Conservation (phyloP, 805 yeast genomes). For the Zygoascus biomembranicola region DNA sequence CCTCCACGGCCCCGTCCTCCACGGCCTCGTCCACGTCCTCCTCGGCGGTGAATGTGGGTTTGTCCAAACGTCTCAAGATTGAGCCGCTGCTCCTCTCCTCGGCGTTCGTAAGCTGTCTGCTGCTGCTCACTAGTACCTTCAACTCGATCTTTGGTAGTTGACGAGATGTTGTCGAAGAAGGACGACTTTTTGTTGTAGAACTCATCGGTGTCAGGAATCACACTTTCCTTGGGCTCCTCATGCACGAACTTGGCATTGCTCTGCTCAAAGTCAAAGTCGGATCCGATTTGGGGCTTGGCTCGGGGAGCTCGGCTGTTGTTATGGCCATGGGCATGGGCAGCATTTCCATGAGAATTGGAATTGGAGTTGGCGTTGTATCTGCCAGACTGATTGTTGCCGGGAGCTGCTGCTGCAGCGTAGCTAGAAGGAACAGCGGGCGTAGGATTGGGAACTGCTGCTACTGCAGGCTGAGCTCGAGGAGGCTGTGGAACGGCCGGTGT, state of each 20-base stretch:
- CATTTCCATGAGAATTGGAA: not conserved
- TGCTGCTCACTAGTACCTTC: constrained; percentile 36
- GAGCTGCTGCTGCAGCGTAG: constrained; percentile 15
- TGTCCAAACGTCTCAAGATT: constrained; percentile 84
- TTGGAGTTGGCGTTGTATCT: not conserved
- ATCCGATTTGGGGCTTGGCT: constrained; percentile 3
- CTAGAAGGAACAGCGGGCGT: constrained; percentile 8
- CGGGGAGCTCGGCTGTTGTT: not conserved
- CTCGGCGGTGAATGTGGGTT: constrained; percentile 39
- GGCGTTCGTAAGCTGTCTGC: constrained; percentile 38
- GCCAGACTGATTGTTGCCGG: not conserved
- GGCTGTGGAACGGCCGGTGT: not conserved
- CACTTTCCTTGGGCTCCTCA: constrained; percentile 34
- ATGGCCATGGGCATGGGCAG: not conserved
- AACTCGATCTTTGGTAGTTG: constrained; percentile 36
- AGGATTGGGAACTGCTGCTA: not conserved
- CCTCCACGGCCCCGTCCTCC: constrained; percentile 31
- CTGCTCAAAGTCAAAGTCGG: constrained; percentile 67
- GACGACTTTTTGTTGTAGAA: constrained; percentile 72
- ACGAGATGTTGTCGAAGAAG: constrained; percentile 80
- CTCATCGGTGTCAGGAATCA: constrained; percentile 23
- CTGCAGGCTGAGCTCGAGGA: not conserved
- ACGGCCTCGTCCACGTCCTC: constrained; percentile 44
- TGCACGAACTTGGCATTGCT: constrained; percentile 62
- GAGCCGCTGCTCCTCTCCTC: constrained; percentile 64